Base-by-base conservation (phyloP, 2,329 filamentous ascomycete species). In the Chalaropsis thielavioides region DNA sequence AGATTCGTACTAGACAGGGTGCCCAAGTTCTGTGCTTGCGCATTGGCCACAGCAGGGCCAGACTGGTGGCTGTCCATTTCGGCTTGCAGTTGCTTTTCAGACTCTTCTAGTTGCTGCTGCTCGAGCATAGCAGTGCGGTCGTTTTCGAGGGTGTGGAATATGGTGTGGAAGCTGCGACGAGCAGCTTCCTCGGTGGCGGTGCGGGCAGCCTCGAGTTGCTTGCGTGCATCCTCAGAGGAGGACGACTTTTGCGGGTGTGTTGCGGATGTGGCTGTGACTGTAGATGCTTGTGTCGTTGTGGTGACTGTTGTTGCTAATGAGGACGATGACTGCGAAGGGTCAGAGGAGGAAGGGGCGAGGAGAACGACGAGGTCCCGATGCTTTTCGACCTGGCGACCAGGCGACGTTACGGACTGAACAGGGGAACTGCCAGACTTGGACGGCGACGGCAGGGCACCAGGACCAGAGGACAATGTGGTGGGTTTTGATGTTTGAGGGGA, bases 81-180 rank as follows among this genome's bases (percentile, higher is more conserved):
- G 15, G 92, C 92, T 74, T 97, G 92, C 10, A 97, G 87, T 73
- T 95, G 91, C 73, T 95, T 88, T 74, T 99, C 94, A 0, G 95
- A 91, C 74, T 97, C 94, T 72, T 99, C 94, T 31, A 99, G 81
- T 74, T 92, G 90, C 74, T 97, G 91, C 75, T 99, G 94, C 74
- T 99, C 94, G 66, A 97, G 77, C 94, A 99, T 97, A 61, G 94
- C 94, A 71, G 92, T 90, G 64, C 90, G 84, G 73, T 99, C 94
- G 73, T 92, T 94, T 75, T 99, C 94, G 40, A 97, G 80, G 0
- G 94, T 96, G 74, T 96, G 92, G 75, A 97, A 95, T 69, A 96
- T 82, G 10, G 90, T 95, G 72, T 96, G 88, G 75, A 96, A 97
- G 75, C 88, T 94, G 71, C 85, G 84, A 76, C 91, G 91, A 54